Conservation (phyloP, 2,329 filamentous ascomycete species). For the Huntiella savannae region DNA sequence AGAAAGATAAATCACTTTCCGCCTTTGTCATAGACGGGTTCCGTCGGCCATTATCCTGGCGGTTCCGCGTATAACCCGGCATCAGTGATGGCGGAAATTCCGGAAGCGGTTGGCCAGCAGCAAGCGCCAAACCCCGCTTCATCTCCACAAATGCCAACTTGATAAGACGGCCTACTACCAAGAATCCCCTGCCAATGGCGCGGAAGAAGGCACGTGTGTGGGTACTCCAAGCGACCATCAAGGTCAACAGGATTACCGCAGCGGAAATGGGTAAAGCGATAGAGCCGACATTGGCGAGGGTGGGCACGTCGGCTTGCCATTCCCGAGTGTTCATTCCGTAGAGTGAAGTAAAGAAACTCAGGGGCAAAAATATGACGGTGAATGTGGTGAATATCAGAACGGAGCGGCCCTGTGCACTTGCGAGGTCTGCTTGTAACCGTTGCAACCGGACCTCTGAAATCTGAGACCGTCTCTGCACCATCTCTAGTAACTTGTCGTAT, state of each 20-base stretch:
- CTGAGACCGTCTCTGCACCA: constrained; percentile 47
- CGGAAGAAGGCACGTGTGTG: constrained; percentile 20
- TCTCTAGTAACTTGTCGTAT: constrained; percentile 46
- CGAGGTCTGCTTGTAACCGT: constrained; percentile 41
- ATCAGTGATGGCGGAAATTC: too few species aligned
- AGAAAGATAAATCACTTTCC: constrained; percentile 2
- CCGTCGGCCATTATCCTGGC: background rate
- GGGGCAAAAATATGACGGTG: constrained; percentile 42
- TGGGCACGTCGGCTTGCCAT: constrained; percentile 32
- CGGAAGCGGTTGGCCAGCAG: background rate
- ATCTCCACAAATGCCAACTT: background rate
- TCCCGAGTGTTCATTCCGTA: constrained; percentile 47
- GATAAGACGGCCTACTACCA: background rate
- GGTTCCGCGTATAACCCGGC: too few species aligned
- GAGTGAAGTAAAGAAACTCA: constrained; percentile 45
- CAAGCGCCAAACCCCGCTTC: background rate
- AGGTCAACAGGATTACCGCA: constrained; percentile 28
- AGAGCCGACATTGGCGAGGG: constrained; percentile 26
- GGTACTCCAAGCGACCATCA: constrained; percentile 37
- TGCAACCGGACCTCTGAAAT: constrained; percentile 47
- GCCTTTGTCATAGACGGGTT: background rate
- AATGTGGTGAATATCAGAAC: constrained; percentile 49
- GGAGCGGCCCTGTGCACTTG: constrained; percentile 40
- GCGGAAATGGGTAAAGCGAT: constrained; percentile 30
- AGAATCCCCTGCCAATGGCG: constrained; percentile 12